phyloP scores from a whole-genome alignment of 331 rosid species.

The Quercus tomentella region DNA sequence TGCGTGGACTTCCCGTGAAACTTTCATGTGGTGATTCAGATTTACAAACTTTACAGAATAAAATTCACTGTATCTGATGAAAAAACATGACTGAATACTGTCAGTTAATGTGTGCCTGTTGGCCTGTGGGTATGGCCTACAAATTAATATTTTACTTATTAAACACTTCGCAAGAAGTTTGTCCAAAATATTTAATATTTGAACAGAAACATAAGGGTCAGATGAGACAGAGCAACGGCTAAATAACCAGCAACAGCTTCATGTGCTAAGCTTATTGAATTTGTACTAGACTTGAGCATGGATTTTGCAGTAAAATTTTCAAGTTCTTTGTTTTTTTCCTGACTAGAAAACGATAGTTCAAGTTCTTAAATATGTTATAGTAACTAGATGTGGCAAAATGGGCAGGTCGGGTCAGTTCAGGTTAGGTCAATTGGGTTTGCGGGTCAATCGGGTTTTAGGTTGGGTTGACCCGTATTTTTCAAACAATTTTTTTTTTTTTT shows the following conservation, averaged over 20 bases:
- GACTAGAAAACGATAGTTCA: no score
- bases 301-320: background rate
- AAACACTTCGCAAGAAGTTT: slow-evolving; percentile 14
- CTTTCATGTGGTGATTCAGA: slow-evolving; percentile 6
- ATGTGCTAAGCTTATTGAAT: slow-evolving; percentile 18
- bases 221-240: slow-evolving; percentile 54
- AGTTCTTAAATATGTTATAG: background rate
- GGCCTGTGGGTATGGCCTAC: slow-evolving; percentile 47
- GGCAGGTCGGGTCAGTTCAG: no score
- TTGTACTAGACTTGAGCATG: background rate
- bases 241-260: slow-evolving; percentile 14
- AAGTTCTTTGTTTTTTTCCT: background rate
- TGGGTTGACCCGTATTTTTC: no score
- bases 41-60: no score
- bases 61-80: no score
- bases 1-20: slow-evolving; percentile 39
- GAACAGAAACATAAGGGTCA: slow-evolving; percentile 17
- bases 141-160: slow-evolving; percentile 11
- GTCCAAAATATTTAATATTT: slow-evolving; percentile 7
- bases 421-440: no score
- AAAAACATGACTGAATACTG: background rate
- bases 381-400: no score
- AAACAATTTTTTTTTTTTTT: no score
- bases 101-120: slow-evolving; percentile 29
- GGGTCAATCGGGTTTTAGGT: no score